Conservation (phyloP, 2,329 filamentous ascomycete species). For the Penicillium occitanis region DNA sequence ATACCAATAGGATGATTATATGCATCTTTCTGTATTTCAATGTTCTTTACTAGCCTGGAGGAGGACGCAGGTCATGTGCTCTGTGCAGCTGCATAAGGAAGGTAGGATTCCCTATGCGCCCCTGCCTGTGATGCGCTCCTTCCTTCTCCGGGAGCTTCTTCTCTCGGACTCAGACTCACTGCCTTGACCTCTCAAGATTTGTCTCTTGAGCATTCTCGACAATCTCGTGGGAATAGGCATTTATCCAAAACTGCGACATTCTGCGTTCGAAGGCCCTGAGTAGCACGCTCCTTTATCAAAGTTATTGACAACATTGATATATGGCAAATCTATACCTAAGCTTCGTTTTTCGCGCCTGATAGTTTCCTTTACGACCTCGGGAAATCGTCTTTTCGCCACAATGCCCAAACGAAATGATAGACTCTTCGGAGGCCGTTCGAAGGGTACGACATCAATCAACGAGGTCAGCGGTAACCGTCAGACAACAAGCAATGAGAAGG, state of each 20-base stretch:
- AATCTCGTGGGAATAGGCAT: background rate
- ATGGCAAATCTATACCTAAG: background rate
- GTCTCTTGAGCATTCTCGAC: background rate
- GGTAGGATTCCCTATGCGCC: background rate
- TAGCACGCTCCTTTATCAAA: background rate
- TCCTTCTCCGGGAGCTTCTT: background rate
- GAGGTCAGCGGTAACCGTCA: conserved; percentile 22
- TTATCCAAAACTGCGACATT: background rate
- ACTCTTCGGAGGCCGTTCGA: conserved; percentile 30
- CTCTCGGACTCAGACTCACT: background rate
- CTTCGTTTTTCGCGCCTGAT: background rate
- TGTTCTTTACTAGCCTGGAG: background rate
- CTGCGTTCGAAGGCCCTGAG: too few relatives aligned
- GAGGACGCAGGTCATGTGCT: background rate
- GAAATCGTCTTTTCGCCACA: background rate
- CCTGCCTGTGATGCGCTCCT: background rate
- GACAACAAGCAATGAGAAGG: conserved; percentile 22
- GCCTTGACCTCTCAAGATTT: too few relatives aligned
- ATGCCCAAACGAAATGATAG: conserved; percentile 25
- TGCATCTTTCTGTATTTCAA: background rate
- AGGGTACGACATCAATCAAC: conserved; percentile 27
- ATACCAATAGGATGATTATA: conserved; percentile 20
- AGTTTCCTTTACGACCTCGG: background rate
- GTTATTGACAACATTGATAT: conserved; percentile 1
- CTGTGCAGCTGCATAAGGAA: background rate